Percentiles rank a stretch among this genome's conserved stretches.
Conservation (phyloP, 208 protist genomes). For the Leptomonas seymouri region DNA sequence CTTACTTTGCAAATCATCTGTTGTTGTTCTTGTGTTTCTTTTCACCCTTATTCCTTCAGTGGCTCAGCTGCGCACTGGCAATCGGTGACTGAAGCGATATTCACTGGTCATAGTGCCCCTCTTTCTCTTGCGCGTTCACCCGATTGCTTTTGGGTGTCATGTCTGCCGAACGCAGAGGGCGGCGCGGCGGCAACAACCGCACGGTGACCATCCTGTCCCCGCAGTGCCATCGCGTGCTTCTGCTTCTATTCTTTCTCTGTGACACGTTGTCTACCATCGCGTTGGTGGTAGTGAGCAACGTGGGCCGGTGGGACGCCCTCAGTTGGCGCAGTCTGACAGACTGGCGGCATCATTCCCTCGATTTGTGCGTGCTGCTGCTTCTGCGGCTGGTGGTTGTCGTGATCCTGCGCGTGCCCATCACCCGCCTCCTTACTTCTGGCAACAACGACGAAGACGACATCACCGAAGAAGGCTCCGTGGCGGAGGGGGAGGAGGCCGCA, state of each 20-base stretch:
- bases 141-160: slow-evolving; percentile 6
- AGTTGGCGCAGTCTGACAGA: slow-evolving; percentile 21
- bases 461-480: slow-evolving; percentile 19
- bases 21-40: slow-evolving; percentile 2
- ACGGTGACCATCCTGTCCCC: slow-evolving; percentile 29
- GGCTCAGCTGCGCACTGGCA: no score
- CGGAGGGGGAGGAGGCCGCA: not conserved
- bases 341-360: slow-evolving; percentile 25
- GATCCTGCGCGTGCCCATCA: slow-evolving; percentile 7
- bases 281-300: slow-evolving; percentile 16
- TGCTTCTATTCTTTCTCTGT: slow-evolving; percentile 28
- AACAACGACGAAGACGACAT: slow-evolving; percentile 6
- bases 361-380: slow-evolving; percentile 31
- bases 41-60: not conserved
- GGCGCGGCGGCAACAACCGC: slow-evolving; percentile 20
- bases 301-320: slow-evolving; percentile 13
- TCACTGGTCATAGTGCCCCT: not conserved
- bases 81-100: not conserved
- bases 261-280: slow-evolving; percentile 25
- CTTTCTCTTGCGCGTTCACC: slow-evolving; percentile 4
- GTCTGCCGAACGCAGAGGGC: slow-evolving; percentile 22
- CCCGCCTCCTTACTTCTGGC: slow-evolving; percentile 11
- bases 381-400: slow-evolving; percentile 29
- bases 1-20: not conserved
- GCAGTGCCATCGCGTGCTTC: slow-evolving; percentile 16